Percentiles rank a stretch among this genome's conserved stretches.
phyloP scores from a whole-genome alignment of 1,284 basidiomycete genomes.

The Xerocomus amazonicus region DNA sequence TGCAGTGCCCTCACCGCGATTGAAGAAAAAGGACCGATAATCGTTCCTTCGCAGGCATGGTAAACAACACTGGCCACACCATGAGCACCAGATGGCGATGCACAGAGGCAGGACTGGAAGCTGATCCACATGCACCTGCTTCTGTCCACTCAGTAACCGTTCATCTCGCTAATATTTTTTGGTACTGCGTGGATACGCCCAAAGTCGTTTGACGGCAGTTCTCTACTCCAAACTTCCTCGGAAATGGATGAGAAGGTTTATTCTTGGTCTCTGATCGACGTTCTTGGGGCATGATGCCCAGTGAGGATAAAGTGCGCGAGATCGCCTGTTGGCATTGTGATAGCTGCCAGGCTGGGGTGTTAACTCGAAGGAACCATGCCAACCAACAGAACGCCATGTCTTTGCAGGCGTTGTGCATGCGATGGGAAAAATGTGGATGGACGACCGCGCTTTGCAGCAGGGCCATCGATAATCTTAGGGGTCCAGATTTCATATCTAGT shows the following conservation, averaged over 20 bases:
- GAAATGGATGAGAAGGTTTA: slow-evolving; percentile 16
- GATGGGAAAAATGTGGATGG: slow-evolving; percentile 10
- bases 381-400: slow-evolving; percentile 1
- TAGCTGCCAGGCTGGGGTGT: background rate
- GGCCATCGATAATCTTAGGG: slow-evolving; percentile 25
- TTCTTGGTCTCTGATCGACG: slow-evolving; percentile 1
- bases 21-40: slow-evolving; percentile 11
- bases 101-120: slow-evolving; percentile 26
- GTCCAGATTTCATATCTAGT: slow-evolving; percentile 29
- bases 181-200: slow-evolving; percentile 14
- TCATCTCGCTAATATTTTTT: slow-evolving; percentile 23
- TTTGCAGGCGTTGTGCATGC: slow-evolving; percentile 1
- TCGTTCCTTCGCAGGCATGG: slow-evolving; percentile 13
- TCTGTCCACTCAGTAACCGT: slow-evolving; percentile 30
- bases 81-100: slow-evolving; percentile 20
- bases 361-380: slow-evolving; percentile 6
- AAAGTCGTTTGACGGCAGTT: slow-evolving; percentile 1
- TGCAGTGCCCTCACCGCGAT: slow-evolving; percentile 19
- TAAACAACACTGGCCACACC: slow-evolving; percentile 8
- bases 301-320: slow-evolving; percentile 7
- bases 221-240: slow-evolving; percentile 15
- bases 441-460: slow-evolving; percentile 13
- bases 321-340: slow-evolving; percentile 1
- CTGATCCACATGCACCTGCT: slow-evolving; percentile 27
- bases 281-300: background rate